Conservation (phyloP, 768 basidiomycete genomes). For the Butyriboletus loyo region DNA sequence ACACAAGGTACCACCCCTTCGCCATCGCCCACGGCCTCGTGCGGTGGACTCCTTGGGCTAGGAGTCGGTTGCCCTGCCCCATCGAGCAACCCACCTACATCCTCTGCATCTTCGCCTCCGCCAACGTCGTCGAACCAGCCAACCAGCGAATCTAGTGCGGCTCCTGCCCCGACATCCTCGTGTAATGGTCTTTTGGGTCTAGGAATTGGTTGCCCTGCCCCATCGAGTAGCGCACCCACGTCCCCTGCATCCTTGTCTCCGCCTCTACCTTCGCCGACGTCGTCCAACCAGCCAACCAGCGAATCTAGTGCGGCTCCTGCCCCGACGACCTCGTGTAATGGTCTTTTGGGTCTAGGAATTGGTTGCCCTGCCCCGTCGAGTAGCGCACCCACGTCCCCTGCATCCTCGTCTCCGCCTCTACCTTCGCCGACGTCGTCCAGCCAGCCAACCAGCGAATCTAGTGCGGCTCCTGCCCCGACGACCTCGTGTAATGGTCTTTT, state of each 20-base stretch:
- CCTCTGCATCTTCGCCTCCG: no score
- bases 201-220: background rate
- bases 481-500: no score
- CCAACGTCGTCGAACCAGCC: no score
- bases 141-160: background rate
- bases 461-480: no score
- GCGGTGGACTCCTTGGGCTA: conserved; percentile 3
- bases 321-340: no score
- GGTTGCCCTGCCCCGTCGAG: no score
- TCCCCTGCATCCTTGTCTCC: background rate
- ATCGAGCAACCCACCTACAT: no score
- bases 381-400: background rate
- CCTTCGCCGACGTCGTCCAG: background rate
- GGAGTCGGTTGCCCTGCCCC: conserved; percentile 14
- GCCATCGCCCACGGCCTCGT: background rate
- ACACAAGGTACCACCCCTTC: background rate
- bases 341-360: no score
- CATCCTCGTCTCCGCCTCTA: background rate
- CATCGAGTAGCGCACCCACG: background rate
- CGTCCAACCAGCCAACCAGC: background rate
- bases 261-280: background rate
- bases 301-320: background rate
- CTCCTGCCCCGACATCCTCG: background rate
- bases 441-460: background rate
- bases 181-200: conserved; percentile 5